phyloP scores from a whole-genome alignment of 2,329 filamentous ascomycete species.

The Diaporthe nobilis region DNA sequence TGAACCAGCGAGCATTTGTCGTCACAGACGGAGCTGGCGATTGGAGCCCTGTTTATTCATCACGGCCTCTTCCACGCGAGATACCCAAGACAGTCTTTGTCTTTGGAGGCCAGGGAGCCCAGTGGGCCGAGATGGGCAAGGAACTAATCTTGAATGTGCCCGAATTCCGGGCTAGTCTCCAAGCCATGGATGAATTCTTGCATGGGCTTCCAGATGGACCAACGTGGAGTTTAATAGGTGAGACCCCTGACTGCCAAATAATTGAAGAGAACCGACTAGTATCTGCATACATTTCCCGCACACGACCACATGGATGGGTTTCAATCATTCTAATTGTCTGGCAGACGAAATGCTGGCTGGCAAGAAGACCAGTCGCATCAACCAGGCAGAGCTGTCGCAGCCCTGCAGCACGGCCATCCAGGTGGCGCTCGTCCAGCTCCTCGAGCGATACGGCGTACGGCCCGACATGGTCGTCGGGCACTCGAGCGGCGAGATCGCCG shows the following conservation, averaged over 20 bases:
- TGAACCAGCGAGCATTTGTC: not conserved
- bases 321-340: too few species aligned
- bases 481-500: conserved; percentile 37
- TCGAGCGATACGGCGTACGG: conserved; percentile 45
- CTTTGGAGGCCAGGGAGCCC: conserved; percentile 44
- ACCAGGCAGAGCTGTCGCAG: conserved; percentile 34
- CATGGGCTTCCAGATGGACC: conserved; percentile 1
- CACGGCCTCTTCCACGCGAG: not conserved
- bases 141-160: conserved; percentile 26
- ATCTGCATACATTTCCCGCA: not conserved
- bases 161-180: not conserved
- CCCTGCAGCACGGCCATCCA: conserved; percentile 56
- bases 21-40: not conserved
- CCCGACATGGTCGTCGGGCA: conserved; percentile 45
- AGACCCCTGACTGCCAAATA: not conserved
- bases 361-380: conserved; percentile 41
- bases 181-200: conserved; percentile 3
- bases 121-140: conserved; percentile 43
- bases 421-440: conserved; percentile 53
- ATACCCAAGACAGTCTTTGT: conserved; percentile 7
- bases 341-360: not conserved
- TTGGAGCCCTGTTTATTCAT: not conserved
- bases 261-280: too few species aligned
- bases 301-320: not conserved
- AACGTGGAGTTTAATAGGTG: not conserved